A percentile compares a stretch with the other conserved stretches of the same genome.
Evolutionary conservation across 2,329 filamentous ascomycete genomes (phyloP).

Genomic region (Fusarium pilosicola): DNA sequence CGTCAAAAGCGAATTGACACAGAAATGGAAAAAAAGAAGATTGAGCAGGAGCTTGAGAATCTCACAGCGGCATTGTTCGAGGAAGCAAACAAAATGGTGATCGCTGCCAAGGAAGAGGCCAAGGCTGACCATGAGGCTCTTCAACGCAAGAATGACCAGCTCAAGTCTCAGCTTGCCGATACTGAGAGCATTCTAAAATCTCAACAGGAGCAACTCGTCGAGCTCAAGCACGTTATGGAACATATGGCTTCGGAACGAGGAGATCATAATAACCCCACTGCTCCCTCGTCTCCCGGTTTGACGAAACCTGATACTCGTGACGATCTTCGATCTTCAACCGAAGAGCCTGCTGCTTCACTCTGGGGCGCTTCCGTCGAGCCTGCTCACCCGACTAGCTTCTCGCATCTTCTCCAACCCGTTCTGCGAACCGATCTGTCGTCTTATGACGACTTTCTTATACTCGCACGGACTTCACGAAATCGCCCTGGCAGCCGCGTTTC

Average conservation of each 20-base stretch:
- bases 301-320: slow-evolving; percentile 72
- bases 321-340: slow-evolving; percentile 50
- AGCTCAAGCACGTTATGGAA: slow-evolving; percentile 93
- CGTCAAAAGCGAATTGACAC: slow-evolving; percentile 69
- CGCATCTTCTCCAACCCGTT: slow-evolving; percentile 83
- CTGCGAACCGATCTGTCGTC: slow-evolving; percentile 82
- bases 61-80: slow-evolving; percentile 95
- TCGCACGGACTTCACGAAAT: slow-evolving; percentile 75
- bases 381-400: slow-evolving; percentile 75
- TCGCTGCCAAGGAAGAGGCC: slow-evolving; percentile 85
- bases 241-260: slow-evolving; percentile 80
- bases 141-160: slow-evolving; percentile 86
- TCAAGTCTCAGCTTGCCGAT: slow-evolving; percentile 85
- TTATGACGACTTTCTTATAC: slow-evolving; percentile 85
- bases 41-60: slow-evolving; percentile 91
- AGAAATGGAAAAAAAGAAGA: slow-evolving; percentile 85
- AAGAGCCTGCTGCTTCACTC: slow-evolving; percentile 49
- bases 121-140: slow-evolving; percentile 83
- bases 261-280: slow-evolving; percentile 75
- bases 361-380: slow-evolving; percentile 53
- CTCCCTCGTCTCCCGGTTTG: slow-evolving; percentile 83
- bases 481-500: slow-evolving; percentile 72
- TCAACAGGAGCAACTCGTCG: slow-evolving; percentile 90
- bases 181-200: slow-evolving; percentile 86
- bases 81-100: slow-evolving; percentile 98